Base-by-base conservation (phyloP, 805 yeast genomes). In the Saturnispora gosingensis region DNA sequence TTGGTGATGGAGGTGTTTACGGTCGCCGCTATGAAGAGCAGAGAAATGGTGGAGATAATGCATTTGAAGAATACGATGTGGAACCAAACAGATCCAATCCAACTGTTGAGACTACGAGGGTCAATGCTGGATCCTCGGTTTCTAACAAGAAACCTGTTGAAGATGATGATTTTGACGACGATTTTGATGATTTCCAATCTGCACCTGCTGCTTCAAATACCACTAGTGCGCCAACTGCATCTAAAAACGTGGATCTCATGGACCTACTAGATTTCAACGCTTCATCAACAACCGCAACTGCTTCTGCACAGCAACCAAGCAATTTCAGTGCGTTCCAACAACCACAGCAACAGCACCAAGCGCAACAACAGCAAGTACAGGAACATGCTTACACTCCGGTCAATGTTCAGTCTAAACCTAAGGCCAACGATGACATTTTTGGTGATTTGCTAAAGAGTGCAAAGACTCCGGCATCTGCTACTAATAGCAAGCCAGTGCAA, bases 101-200 rank as follows among this genome's bases (percentile, higher is more conserved):
- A 22, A 64, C 66, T 10, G 69, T 68, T 43, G 63, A 64, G 22
- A 61, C 69, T 6, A 66, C 72, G 1, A 67, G 73, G 48, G 77
- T 77, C 48, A 73, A 67, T 35, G 83, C 77, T 57, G 38, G 56
- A 60, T 2, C 69, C 43, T 45, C 38, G 25, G n/a, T 35, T 28
- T 25, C 45, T n/a, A 46, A 27, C 7, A 51, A 61, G 2, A 56
- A 56, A 18, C 59, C 44, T 20, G 34, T 25, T 13, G 59, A 30
- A 30, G 85, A 77, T 28, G 79, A 76, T 51, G 80, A 75, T 9
- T 85, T 77, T 28, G 79, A 76, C 51, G 57, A 84, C 56, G 93
- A 85, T 40, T 86, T 86, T 63, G 88, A 85, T 56, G 93, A 85
- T 57, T 85, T 85, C 74, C 91, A 85, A 66, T 68, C 74, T 53